Evolutionary conservation across 1,284 basidiomycete genomes (phyloP), one percentile per base, ranked within the genome.

Genomic region (Trametes sp.): DNA sequence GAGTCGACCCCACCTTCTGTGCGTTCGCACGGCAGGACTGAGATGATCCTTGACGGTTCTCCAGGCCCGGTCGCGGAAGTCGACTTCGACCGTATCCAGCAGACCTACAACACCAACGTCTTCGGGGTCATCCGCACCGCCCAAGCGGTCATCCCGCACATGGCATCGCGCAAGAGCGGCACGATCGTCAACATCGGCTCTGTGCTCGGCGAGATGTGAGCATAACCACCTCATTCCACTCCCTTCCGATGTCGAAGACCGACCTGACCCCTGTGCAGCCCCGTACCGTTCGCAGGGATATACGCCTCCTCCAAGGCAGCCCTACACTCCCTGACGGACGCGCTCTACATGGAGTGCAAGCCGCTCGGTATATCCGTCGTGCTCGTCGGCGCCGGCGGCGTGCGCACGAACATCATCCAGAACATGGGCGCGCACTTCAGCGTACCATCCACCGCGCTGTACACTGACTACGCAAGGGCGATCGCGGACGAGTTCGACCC

Each of bases 181-280:
- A 73, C 85, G 13, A 86, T 94, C 61, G 81, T 94, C 59, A 93
- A 93, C 70, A 84, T 93, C n/a, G 90, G 92, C 16, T 90, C 88
- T 2, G 74, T 91, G 48, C 83, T 82, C n/a, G 91, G 84, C 11
- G 80, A 86, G 48, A 75, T 84, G 84, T 86, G 72, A 67, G 84
- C 78, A 24, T 16, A 23, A 4, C 23, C n/a, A n/a, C 33, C 33
- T 9, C 24, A 16, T 14, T 19, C 24, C 4, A 45, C 0, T 24
- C 26, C n/a, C 23, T 50, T 26, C 14, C 6, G 14, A 28, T 5
- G 11, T 52, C 5, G 2, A 2, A 16, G 10, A 4, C 36, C 10
- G 31, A 36, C 21, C 14, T 4, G 14, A 2, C 21, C 23, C 24
- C 35, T 21, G 14, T 24, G 19, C 60, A 91, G 89, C 46, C 78